phyloP scores from a whole-genome alignment of 768 basidiomycete genomes.

The Chiua virens region DNA sequence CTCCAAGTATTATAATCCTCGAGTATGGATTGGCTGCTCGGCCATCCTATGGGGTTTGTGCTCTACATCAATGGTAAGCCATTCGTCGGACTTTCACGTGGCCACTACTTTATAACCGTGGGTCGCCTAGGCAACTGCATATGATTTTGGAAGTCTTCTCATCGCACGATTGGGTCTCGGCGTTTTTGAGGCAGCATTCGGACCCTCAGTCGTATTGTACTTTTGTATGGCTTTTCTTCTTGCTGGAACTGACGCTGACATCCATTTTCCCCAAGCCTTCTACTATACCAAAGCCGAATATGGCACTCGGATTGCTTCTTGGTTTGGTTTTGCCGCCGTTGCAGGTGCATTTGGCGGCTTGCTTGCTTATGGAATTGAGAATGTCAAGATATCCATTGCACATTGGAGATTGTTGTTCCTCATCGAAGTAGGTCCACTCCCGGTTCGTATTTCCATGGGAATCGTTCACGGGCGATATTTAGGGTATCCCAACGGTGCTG shows the following conservation, averaged over 20 bases:
- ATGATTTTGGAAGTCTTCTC: slow-evolving; percentile 28
- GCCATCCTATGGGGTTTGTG: slow-evolving; percentile 73
- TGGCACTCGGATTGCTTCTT: slow-evolving; percentile 48
- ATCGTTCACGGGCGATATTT: not conserved
- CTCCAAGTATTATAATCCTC: slow-evolving; percentile 70
- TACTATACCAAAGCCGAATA: slow-evolving; percentile 51
- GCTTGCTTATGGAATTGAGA: slow-evolving; percentile 51
- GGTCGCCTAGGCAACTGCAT: slow-evolving; percentile 23
- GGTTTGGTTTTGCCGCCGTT: slow-evolving; percentile 57
- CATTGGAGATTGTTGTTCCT: slow-evolving; percentile 42
- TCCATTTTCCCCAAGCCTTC: slow-evolving; percentile 35
- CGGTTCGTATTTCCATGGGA: not conserved
- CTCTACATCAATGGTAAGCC: slow-evolving; percentile 65
- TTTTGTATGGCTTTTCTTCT: slow-evolving; percentile 17
- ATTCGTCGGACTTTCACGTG: not conserved
- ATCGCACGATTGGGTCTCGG: slow-evolving; percentile 33
- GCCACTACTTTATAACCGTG: not conserved
- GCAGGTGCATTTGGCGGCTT: slow-evolving; percentile 59
- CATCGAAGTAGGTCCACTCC: slow-evolving; percentile 18
- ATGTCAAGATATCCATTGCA: slow-evolving; percentile 36
- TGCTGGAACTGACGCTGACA: slow-evolving; percentile 15
- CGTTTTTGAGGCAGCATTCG: slow-evolving; percentile 36
- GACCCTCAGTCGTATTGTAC: slow-evolving; percentile 33
- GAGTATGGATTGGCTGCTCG: slow-evolving; percentile 65
- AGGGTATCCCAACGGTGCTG: slow-evolving; percentile 58